Evolutionary conservation across 2,329 filamentous ascomycete genomes (phyloP), one percentile per base, ranked within the genome.

Genomic region (Raffaelea arxii): DNA sequence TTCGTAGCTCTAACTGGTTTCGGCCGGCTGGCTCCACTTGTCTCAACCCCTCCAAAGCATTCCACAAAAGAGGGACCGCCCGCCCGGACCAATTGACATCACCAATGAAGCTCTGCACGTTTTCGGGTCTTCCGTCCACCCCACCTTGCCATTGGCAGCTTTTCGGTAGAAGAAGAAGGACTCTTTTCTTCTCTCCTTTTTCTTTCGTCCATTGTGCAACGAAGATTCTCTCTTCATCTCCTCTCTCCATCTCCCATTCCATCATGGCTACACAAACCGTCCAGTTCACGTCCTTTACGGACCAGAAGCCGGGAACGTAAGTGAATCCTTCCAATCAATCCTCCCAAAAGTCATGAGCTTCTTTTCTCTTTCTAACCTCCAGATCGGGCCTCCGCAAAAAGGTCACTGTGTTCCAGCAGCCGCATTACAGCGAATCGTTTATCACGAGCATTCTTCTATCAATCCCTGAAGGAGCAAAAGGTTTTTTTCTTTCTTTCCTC

Each of bases 261-360:
- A 45, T 30, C 27, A 92, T 95, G 88, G 69, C 71, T 55, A 63
- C 75, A 67, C 77, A 86, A 68, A 87, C 84, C 46, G 85, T 96
- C 60, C 78, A 84, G 57, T 80, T 94, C 67, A 81, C 80, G 66
- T 80, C 90, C 51, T 96, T 92, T 68, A 77, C 84, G 54, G 92
- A 96, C 77, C 92, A 98, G 78, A 97, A 97, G 78, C 89, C 91
- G 54, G 91, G 91, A 78, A 97, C 90, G 91, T 96, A 82, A 69
- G 91, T 89, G 14, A 18, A 16, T 12, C 7, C 14, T n/a, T n/a
- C n/a, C n/a, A n/a, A n/a, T n/a, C n/a, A n/a, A n/a, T n/a, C n/a
- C n/a, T n/a, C n/a, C n/a, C n/a, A n/a, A n/a, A n/a, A n/a, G n/a
- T n/a, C n/a, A n/a, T n/a, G n/a, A 30, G 9, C 27, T 16, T 16